Evolutionary conservation across 1,284 basidiomycete genomes (phyloP).

Genomic region (Marasmius tenuissimus): DNA sequence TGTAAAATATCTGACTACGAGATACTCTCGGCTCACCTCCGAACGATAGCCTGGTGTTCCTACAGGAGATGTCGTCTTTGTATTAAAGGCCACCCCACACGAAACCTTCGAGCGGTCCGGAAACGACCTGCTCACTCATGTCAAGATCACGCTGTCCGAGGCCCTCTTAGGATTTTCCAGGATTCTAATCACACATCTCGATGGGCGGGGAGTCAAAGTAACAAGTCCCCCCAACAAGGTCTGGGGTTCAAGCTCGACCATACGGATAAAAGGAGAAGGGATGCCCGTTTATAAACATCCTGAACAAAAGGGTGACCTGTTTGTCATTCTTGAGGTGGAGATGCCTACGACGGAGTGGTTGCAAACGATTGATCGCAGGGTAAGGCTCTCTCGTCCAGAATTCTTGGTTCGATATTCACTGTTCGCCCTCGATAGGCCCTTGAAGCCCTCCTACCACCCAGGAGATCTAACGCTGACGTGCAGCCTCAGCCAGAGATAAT

Average conservation of each 20-base stretch:
- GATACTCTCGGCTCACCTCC: conserved; percentile 1
- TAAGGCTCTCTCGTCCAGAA: conserved; percentile 26
- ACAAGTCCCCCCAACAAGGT: conserved; percentile 74
- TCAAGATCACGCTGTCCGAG: conserved; percentile 88
- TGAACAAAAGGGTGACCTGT: conserved; percentile 78
- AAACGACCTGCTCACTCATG: conserved; percentile 73
- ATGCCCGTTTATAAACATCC: conserved; percentile 77
- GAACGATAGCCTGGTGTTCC: conserved; percentile 70
- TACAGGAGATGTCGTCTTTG: conserved; percentile 87
- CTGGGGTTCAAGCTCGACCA: conserved; percentile 71
- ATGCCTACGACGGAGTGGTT: conserved; percentile 81
- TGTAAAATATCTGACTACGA: conserved; percentile 16
- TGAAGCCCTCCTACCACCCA: conserved; percentile 67
- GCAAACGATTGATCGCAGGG: conserved; percentile 54
- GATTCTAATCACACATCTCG: conserved; percentile 84
- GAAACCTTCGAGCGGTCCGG: conserved; percentile 81
- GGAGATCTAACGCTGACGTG: conserved; percentile 58
- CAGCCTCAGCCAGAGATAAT: conserved; percentile 70
- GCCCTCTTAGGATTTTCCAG: conserved; percentile 89
- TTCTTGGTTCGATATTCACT: conserved; percentile 4
- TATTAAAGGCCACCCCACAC: conserved; percentile 70
- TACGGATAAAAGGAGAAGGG: conserved; percentile 79
- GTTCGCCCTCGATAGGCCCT: conserved; percentile 47
- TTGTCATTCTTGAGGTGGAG: conserved; percentile 79
- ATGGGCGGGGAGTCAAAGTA: conserved; percentile 84